phyloP scores from a whole-genome alignment of 352 stramenopile species.

The Stramenopiles sp. region DNA sequence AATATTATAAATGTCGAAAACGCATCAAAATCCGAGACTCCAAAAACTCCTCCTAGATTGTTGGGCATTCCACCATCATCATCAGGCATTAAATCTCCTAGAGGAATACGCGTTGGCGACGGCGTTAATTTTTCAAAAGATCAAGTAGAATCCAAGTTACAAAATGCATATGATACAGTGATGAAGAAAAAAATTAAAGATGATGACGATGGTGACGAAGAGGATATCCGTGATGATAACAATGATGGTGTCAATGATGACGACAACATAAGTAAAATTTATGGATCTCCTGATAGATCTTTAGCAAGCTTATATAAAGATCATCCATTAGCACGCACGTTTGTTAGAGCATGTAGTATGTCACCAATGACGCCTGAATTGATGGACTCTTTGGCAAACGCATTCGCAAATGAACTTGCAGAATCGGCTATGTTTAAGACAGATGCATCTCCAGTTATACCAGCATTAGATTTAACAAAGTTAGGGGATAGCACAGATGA shows the following conservation, averaged over 20 bases:
- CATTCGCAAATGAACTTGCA: not conserved
- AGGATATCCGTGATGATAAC: not conserved
- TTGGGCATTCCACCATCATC: not conserved
- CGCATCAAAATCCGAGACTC: not conserved
- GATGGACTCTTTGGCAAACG: not conserved
- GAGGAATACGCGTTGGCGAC: not conserved
- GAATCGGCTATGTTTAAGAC: slow-evolving; percentile 5
- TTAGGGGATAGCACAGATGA: not conserved
- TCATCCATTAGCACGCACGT: not conserved
- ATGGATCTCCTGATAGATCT: not conserved
- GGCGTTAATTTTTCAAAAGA: not conserved
- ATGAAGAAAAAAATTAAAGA: not conserved
- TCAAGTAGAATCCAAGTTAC: not conserved
- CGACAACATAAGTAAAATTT: not conserved
- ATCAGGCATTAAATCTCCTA: not conserved
- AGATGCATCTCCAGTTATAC: not conserved
- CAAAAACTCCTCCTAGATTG: not conserved
- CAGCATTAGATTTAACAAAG: not conserved
- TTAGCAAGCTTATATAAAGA: not conserved
- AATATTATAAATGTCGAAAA: not conserved
- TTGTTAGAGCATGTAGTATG: not conserved
- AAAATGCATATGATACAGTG: not conserved
- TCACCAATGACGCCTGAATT: not conserved
- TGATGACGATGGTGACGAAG: not conserved
- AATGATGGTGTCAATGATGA: not conserved